Evolutionary conservation across 257 asterid species (phyloP), one percentile per base, ranked within the genome.

Genomic region (Osmanthus fragrans): DNA sequence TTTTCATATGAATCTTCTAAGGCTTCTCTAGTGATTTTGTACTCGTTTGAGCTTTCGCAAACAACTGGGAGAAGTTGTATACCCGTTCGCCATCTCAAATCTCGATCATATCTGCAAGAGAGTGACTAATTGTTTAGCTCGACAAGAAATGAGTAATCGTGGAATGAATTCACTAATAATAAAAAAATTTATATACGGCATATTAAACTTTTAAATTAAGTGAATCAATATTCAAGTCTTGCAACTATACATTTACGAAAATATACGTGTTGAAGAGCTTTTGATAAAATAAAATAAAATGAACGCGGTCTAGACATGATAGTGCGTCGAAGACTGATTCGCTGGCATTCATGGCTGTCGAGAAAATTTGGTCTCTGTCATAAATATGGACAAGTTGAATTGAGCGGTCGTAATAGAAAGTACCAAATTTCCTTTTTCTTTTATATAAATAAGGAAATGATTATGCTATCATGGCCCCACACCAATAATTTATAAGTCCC

Each of bases 71-170:
- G 33, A 18, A 94, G 96, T 73, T 85, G 70, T 16, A 84, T 78
- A 29, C 96, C 87, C 0, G 97, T 94, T 69, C 98, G 82, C 98
- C 98, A 94, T 16, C 92, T 88, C 60, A 94, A 70, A 82, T 94
- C 98, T 25, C 98, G 79, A 51, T 94, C 98, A 42, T 86, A 92
- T 77, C 98, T 94, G 90, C 82, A 82, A 60, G 30, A 56, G 29
- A 45, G 56, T 1, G 63, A 23, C 15, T 30, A 32, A 70, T 40
- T 3, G 6, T 78, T 37, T 5, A 73, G 75, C 25, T 39, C 2
- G 21, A 40, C 29, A 21, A 63, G 13, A 23, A 25, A 25, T 23
- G 69, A 21, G 29, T 25, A 19, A 23, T 5, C 7, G 23, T 18
- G 7, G 16, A n/a, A 21, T 2, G 19, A 45, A 15, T 47, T 5